A percentile compares a stretch with the other conserved stretches of the same genome.
These are phyloP conservation scores for Talaromyces wortmannii DNA, from an alignment of 495 filamentous ascomycete genomes.

Conservation along the genomic window DNA sequence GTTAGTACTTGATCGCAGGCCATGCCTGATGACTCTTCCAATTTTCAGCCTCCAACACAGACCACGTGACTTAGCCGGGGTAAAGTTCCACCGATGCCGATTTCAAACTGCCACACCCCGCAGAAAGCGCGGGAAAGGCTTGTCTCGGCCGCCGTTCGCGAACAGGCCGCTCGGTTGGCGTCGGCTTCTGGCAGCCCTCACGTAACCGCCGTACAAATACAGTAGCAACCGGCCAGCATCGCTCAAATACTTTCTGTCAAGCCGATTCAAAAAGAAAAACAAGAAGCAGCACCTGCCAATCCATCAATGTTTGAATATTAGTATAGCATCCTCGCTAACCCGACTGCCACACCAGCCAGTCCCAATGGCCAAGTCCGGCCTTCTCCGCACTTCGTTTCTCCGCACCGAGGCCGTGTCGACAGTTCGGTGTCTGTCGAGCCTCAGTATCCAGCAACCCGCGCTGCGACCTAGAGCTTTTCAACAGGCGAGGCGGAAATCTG, in stretches of 20 bases:
- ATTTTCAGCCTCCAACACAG: too few relatives aligned
- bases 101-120: too few relatives aligned
- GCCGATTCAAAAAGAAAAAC: neutral
- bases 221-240: neutral
- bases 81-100: too few relatives aligned
- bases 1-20: too few relatives aligned
- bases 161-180: neutral
- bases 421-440: neutral
- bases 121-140: too few relatives aligned
- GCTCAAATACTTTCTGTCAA: neutral
- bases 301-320: neutral
- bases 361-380: neutral
- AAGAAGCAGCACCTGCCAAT: neutral
- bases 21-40: too few relatives aligned
- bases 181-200: neutral
- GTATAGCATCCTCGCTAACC: neutral
- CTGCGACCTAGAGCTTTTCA: constrained; percentile 3
- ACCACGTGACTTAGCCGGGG: too few relatives aligned
- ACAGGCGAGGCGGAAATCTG: neutral
- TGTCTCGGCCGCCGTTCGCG: too few relatives aligned
- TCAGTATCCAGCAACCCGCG: neutral
- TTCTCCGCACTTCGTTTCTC: constrained; percentile 1
- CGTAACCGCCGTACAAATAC: neutral
- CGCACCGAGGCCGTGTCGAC: neutral
- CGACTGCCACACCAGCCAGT: neutral